Evolutionary conservation across 2,329 filamentous ascomycete genomes (phyloP).

Genomic region (Trichoderma gracile): DNA sequence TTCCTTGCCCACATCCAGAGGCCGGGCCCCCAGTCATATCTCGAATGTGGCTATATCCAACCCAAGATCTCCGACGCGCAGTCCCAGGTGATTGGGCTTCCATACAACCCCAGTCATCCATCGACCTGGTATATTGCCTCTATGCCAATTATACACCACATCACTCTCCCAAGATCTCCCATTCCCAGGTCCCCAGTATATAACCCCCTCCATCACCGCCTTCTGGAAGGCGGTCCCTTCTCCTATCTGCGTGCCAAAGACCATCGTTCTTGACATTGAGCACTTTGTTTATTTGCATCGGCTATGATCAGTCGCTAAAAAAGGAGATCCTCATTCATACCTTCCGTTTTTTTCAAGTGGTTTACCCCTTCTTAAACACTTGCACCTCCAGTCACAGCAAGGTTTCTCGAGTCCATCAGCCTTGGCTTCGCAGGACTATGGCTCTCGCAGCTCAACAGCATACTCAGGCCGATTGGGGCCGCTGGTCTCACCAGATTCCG

Average conservation of each 20-base stretch:
- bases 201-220: constrained; percentile 30
- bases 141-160: constrained; percentile 7
- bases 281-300: neutral
- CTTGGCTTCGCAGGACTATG: constrained; percentile 38
- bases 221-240: constrained; percentile 20
- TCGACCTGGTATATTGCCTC: constrained; percentile 27
- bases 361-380: neutral
- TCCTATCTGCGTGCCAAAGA: neutral
- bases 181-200: constrained; percentile 31
- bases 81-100: constrained; percentile 38
- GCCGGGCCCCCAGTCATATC: constrained; percentile 30
- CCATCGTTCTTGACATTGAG: neutral
- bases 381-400: neutral
- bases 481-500: constrained; percentile 54
- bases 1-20: constrained; percentile 10
- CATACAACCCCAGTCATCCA: constrained; percentile 36
- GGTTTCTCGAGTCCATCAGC: neutral
- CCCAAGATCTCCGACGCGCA: constrained; percentile 34
- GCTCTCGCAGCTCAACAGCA: constrained; percentile 51
- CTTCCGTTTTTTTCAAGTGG: neutral
- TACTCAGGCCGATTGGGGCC: constrained; percentile 53
- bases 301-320: neutral
- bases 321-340: neutral
- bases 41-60: constrained; percentile 28
- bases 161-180: constrained; percentile 30